Evolutionary conservation across 345 rosid genomes (phyloP), one percentile per base, ranked within the genome.

Genomic region (Eucalyptus pumila): DNA sequence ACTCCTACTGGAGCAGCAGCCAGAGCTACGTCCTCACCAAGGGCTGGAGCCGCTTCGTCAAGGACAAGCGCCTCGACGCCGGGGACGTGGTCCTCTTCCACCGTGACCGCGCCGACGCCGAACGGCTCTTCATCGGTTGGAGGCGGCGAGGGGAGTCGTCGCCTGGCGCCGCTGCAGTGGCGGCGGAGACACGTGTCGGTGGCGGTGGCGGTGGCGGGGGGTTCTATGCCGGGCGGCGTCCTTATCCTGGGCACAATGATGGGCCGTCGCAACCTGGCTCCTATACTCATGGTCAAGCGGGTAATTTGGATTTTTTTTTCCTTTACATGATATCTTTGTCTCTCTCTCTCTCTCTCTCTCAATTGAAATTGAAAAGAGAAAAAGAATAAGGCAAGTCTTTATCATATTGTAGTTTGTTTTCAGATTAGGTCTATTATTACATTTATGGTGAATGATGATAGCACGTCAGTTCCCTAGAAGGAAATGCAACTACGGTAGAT

Each of bases 21-120:
- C 99, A 96, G 58, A 96, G 99, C 93, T 96, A 96, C 87, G 99
- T 96, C 30, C 88, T 96, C 90, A 97, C 99, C 14, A 97, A 97
- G 92, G 99, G 99, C 14, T 97, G 99, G 99, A 96, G 99, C 88
- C 89, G 97, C 69, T 97, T 96, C 87, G 98, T 97, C 27, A 97
- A 96, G 89, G 99, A 97, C 90, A 97, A 97, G 91, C 94, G 94
- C 80, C 96, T 97, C 1, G 97, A 94, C 72, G 98, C 98, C 4
- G 99, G 99, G 1, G 99, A 97, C 88, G 90, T 95, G 48, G 93
- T 96, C 89, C 91, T 92, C 87, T 97, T 97, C 90, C 88, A 93
- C 87, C 94, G 98, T 48, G 95, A 94, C 93, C 93, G 94, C 24
- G 80, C 88, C 2, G 97, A 94, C 30, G 89, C 91, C 10, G 93